Evolutionary conservation across 306 rosid genomes (phyloP), one percentile per base, ranked within the genome.

Genomic region (Notholithocarpus densiflorus): DNA sequence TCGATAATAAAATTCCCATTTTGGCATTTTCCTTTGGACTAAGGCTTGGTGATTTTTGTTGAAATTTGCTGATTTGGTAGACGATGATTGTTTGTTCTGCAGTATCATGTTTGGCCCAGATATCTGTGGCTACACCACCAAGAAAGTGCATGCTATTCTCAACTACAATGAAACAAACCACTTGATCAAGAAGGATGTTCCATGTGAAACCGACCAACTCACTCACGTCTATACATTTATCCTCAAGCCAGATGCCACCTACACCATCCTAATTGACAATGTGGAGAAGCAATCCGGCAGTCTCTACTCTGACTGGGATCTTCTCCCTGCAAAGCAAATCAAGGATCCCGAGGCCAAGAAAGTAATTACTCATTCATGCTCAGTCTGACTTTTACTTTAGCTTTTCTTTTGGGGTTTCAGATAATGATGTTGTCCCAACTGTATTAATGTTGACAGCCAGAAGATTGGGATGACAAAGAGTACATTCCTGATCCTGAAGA

Each of bases 41-140:
- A 9, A 34, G 71, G 29, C 2, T 78, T 69, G 37, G 61, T 71
- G 57, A 0, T 7, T 15, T 18, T 19, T 65, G 48, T 74, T 56
- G 75, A 4, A 34, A 37, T 9, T 10, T 26, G 34, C 83, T 88
- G 69, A 84, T 81, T 43, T 81, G 17, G 7, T 56, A 31, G 53
- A 20, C 27, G 34, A 64, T 18, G 68, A 13, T 76, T 76, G 70
- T 76, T 74, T 79, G 31, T 70, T 52, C 68, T 82, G 81, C 96
- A 96, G 99, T 86, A 88, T 96, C 77, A 93, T 96, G 99, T 96
- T 96, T 91, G 99, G 99, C 23, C 99, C 99, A 51, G 99, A 96
- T 89, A 96, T 96, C 81, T 96, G 99, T 79, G 99, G 99, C 78
- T 91, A 96, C 93, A 89, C 76, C 85, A 96, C 99, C 87, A 96